phyloP scores from a whole-genome alignment of 441 rosid genomes.

The Populus trichocarpa region DNA sequence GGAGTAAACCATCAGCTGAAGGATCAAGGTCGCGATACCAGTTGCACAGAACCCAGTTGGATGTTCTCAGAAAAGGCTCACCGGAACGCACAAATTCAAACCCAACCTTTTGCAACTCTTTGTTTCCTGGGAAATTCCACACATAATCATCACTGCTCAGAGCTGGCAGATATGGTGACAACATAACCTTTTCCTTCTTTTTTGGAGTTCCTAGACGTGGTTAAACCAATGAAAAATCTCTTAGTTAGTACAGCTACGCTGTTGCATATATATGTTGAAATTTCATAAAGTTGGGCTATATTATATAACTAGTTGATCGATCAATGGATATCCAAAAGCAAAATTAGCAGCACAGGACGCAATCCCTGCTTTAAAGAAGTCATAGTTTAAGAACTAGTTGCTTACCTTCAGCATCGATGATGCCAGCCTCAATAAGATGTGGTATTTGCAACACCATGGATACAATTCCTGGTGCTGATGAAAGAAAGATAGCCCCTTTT shows the following conservation, averaged over 20 bases:
- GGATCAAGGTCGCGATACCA: conserved; percentile 51
- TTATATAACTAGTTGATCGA: too few relatives aligned
- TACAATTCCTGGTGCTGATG: conserved; percentile 32
- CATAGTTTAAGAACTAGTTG: too few relatives aligned
- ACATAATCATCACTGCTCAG: conserved; percentile 5
- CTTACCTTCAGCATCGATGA: conserved; percentile 14
- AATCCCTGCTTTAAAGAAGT: too few relatives aligned
- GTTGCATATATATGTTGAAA: too few relatives aligned
- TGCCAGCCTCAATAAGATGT: conserved; percentile 18
- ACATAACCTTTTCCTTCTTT: conserved; percentile 1
- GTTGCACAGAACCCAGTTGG: conserved; percentile 15
- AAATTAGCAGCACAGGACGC: too few relatives aligned
- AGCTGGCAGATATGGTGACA: conserved; percentile 11
- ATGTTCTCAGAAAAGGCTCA: background rate
- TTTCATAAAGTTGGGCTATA: too few relatives aligned
- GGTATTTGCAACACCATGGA: conserved; percentile 8
- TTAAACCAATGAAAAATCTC: background rate
- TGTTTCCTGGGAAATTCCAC: conserved; percentile 14
- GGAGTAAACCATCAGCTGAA: conserved; percentile 23
- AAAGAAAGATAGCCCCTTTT: conserved; percentile 38
- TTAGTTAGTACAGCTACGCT: too few relatives aligned
- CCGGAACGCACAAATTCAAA: background rate
- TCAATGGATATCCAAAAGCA: too few relatives aligned
- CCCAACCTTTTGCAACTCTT: background rate
- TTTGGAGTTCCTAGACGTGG: conserved; percentile 1